Evolutionary conservation across 2,329 filamentous ascomycete genomes (phyloP).

Genomic region (Colletotrichum eremochloae): DNA sequence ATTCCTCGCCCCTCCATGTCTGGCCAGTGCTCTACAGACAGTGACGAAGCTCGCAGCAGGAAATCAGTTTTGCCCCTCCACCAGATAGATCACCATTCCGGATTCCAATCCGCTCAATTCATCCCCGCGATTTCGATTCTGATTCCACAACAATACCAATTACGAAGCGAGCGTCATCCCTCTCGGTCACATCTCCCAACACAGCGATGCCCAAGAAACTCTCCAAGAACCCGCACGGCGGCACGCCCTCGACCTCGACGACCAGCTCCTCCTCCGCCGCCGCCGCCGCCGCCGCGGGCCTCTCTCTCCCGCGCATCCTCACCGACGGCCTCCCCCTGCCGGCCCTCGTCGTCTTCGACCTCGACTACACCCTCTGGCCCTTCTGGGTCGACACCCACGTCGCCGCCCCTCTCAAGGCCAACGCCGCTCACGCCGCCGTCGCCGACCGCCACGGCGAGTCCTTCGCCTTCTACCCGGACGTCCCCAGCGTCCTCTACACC

Average conservation of each 20-base stretch:
- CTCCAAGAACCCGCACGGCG: slow-evolving; percentile 45
- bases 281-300: slow-evolving; percentile 41
- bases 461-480: slow-evolving; percentile 79
- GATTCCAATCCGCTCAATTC: neutral
- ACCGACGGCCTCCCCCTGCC: slow-evolving; percentile 77
- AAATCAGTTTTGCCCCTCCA: slow-evolving; percentile 25
- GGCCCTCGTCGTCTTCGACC: slow-evolving; percentile 89
- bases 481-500: slow-evolving; percentile 75
- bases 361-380: slow-evolving; percentile 99
- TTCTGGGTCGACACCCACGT: slow-evolving; percentile 98
- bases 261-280: slow-evolving; percentile 31
- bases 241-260: slow-evolving; percentile 45
- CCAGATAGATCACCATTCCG: neutral
- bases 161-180: too few relatives aligned
- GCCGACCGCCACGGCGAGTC: slow-evolving; percentile 73
- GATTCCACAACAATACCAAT: too few relatives aligned
- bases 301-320: slow-evolving; percentile 58
- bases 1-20: neutral
- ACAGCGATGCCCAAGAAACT: slow-evolving; percentile 51
- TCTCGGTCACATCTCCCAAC: too few relatives aligned
- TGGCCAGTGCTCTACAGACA: neutral
- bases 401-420: slow-evolving; percentile 74
- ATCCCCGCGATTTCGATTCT: neutral
- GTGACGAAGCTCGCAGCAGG: slow-evolving; percentile 16
- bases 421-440: slow-evolving; percentile 56